Evolutionary conservation across 2,329 filamentous ascomycete species (phyloP), one percentile per base, ranked within the genome.

Genomic region (Tolypocladium cylindrosporum): DNA sequence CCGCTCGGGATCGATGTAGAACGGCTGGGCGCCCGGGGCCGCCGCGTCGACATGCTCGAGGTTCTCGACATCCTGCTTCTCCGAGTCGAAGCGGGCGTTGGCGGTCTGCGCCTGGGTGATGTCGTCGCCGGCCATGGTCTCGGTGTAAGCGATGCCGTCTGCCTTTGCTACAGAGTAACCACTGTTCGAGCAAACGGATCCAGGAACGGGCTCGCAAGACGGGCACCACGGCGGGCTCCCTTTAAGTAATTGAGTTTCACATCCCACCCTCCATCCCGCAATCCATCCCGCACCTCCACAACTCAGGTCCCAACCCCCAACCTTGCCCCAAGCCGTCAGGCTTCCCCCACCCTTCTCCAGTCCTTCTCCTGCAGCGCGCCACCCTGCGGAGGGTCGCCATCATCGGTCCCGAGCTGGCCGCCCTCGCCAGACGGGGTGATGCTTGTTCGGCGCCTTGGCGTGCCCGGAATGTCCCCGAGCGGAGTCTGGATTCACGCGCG

Each of bases 1-100:
- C 59, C 83, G 78, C 45, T 79, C 80, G 0, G 77, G 72, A 58
- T 75, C 73, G 58, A 70, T 67, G 24, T 55, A 11, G 43, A 51
- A 45, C 19, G 55, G 45, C 56, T 51, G 41, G n/a, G 13, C 56
- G 19, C 36, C 31, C 16, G 6, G 31, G 34, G 58, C 54, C 14
- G 51, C 51, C 3, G 54, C 37, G 16, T 40, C 34, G 4, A 50
- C 55, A 27, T 57, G 41, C 54, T 63, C 61, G 41, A 63, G 54
- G n/a, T 50, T 62, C 37, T 63, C 58, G 31, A 60, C 56, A 1
- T 27, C 42, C 4, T 61, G 57, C 50, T 63, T 61, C 45, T 60
- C 58, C 36, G 55, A 41, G 51, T 57, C 59, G 9, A 54, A 27
- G 37, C 21, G 21, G 31, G 40, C 34, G 24, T 54, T 24, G 21